Percentiles rank a stretch among this genome's conserved stretches.
These are phyloP conservation scores for Sparassis latifolia DNA, from an alignment of 1,284 basidiomycete species.

Conservation along the genomic window DNA sequence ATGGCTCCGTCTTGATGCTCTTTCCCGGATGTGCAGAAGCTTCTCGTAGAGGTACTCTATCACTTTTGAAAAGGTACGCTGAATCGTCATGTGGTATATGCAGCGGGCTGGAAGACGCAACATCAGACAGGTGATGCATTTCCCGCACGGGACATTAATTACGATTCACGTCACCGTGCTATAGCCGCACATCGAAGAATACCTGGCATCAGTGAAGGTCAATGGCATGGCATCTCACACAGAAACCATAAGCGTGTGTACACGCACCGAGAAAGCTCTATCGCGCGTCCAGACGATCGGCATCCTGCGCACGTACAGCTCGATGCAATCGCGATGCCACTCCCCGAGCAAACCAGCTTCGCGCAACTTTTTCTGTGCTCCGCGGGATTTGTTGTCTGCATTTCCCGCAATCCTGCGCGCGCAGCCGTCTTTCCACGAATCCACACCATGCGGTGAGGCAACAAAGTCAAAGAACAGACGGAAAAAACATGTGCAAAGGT, in stretches of 20 bases:
- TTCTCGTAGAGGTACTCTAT: conserved; percentile 89
- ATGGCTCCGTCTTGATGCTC: conserved; percentile 72
- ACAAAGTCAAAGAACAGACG: conserved; percentile 56
- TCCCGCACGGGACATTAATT: conserved; percentile 42
- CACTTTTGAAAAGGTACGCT: conserved; percentile 45
- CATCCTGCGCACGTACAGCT: conserved; percentile 89
- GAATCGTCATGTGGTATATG: conserved; percentile 51
- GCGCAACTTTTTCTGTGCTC: conserved; percentile 71
- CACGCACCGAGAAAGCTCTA: too few species aligned
- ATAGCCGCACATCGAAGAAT: conserved; percentile 81
- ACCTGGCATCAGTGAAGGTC: conserved; percentile 35
- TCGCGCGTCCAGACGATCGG: conserved; percentile 85
- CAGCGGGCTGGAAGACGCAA: conserved; percentile 47
- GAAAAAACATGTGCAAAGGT: conserved; percentile 64
- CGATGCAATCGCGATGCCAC: conserved; percentile 75
- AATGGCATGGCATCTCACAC: neutral
- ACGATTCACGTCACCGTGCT: conserved; percentile 57
- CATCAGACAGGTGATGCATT: neutral
- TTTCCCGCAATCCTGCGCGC: conserved; percentile 53
- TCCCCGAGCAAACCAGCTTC: conserved; percentile 46
- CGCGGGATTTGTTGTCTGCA: conserved; percentile 82
- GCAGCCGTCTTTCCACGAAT: conserved; percentile 55
- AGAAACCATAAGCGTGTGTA: conserved; percentile 83
- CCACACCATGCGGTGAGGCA: conserved; percentile 35
- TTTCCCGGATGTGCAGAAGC: conserved; percentile 65